Evolutionary conservation across 2,329 filamentous ascomycete species (phyloP).

Genomic region (Ceratocystis eucalypticola): DNA sequence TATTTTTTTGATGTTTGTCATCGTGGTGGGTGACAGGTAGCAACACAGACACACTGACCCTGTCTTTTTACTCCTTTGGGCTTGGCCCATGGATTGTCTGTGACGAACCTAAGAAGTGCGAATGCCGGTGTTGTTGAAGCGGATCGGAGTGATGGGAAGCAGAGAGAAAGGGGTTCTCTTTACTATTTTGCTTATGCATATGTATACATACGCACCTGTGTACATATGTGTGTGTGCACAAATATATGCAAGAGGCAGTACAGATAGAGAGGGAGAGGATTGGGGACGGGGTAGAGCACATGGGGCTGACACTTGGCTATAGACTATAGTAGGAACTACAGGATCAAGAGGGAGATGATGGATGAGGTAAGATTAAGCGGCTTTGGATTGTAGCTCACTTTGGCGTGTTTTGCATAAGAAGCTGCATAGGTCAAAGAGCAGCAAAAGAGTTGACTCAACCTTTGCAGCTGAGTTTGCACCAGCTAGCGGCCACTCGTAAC

Average conservation of each 20-base stretch:
- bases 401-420: neutral
- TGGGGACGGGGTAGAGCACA: neutral
- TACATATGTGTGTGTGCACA: neutral
- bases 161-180: neutral
- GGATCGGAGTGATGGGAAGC: neutral
- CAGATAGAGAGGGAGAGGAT: neutral
- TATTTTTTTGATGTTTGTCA: neutral
- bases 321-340: neutral
- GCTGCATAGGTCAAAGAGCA: neutral
- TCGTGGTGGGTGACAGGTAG: neutral
- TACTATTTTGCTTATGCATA: neutral
- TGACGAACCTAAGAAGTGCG: neutral
- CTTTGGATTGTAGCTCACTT: neutral
- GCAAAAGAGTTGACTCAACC: too few species aligned
- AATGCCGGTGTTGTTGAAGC: neutral
- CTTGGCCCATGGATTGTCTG: neutral
- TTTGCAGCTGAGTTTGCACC: neutral
- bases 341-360: neutral
- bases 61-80: constrained; percentile 6
- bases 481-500: neutral
- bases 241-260: neutral
- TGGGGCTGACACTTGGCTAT: constrained; percentile 1
- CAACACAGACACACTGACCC: constrained; percentile 8
- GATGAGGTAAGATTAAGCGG: constrained; percentile 3
- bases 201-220: neutral